Percentiles rank a stretch among this genome's conserved stretches.
phyloP scores from a whole-genome alignment of 257 asterid genomes.

The Cordia subcordata region DNA sequence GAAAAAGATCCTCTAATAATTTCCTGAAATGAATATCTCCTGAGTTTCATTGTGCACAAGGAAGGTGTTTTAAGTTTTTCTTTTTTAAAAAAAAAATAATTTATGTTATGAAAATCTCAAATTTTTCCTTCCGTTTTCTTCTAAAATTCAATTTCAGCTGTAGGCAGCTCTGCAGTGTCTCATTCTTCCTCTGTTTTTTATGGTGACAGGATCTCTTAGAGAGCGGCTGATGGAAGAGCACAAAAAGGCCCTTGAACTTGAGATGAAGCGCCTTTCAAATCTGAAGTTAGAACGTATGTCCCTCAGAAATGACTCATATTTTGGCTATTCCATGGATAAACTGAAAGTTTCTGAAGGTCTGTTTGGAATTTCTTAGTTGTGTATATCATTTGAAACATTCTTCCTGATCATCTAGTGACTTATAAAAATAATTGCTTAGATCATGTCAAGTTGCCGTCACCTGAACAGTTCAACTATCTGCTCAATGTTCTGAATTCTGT shows the following conservation, averaged over 20 bases:
- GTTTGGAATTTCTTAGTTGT: neutral
- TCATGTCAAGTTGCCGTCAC: slow-evolving; percentile 36
- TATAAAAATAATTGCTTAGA: slow-evolving; percentile 26
- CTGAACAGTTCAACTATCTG: slow-evolving; percentile 38
- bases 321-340: slow-evolving; percentile 43
- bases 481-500: slow-evolving; percentile 37
- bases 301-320: slow-evolving; percentile 27
- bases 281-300: slow-evolving; percentile 44
- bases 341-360: slow-evolving; percentile 46
- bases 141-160: too few species aligned
- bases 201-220: slow-evolving; percentile 25
- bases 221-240: slow-evolving; percentile 52
- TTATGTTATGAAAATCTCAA: too few species aligned
- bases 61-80: neutral
- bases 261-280: slow-evolving; percentile 53
- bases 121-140: too few species aligned
- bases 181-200: too few species aligned
- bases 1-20: too few species aligned
- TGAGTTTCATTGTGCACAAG: too few species aligned
- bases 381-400: neutral
- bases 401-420: neutral
- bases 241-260: slow-evolving; percentile 46
- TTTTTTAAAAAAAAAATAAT: too few species aligned
- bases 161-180: too few species aligned
- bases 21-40: neutral